phyloP scores from a whole-genome alignment of 129 eudicot genomes.

The Flaveria brownii region DNA sequence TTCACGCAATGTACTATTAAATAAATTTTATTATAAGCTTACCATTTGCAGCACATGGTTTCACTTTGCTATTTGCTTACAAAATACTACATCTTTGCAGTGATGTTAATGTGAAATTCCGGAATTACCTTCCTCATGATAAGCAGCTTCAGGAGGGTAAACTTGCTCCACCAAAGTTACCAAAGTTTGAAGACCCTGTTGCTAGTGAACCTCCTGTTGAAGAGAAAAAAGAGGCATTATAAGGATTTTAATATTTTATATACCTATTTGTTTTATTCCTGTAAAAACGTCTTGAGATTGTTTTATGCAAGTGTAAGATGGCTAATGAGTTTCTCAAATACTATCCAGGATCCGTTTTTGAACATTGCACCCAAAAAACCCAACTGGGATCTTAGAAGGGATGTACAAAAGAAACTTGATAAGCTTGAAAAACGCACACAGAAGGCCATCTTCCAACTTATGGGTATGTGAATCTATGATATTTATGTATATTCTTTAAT shows the following conservation, averaged over 20 bases:
- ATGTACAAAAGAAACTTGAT: slow-evolving; percentile 94
- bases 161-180: slow-evolving; percentile 85
- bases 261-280: not conserved
- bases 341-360: slow-evolving; percentile 83
- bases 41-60: slow-evolving; percentile 19
- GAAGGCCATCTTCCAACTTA: slow-evolving; percentile 72
- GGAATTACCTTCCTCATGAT: slow-evolving; percentile 96
- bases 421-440: slow-evolving; percentile 90
- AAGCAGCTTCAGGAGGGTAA: slow-evolving; percentile 96
- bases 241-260: not conserved
- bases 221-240: slow-evolving; percentile 77
- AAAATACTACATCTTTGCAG: slow-evolving; percentile 39
- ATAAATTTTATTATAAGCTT: not conserved
- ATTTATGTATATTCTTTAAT: not conserved
- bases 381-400: slow-evolving; percentile 97
- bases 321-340: not conserved
- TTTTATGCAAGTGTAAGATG: slow-evolving; percentile 1
- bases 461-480: slow-evolving; percentile 52
- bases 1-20: too few species aligned
- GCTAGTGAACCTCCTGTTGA: slow-evolving; percentile 60
- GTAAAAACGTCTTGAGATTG: too few species aligned
- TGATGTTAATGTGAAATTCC: slow-evolving; percentile 68
- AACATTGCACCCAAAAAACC: slow-evolving; percentile 98
- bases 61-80: slow-evolving; percentile 1
- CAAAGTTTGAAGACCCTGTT: slow-evolving; percentile 94